phyloP scores from a whole-genome alignment of 2,329 filamentous ascomycete genomes.

The Orbilia javanica region DNA sequence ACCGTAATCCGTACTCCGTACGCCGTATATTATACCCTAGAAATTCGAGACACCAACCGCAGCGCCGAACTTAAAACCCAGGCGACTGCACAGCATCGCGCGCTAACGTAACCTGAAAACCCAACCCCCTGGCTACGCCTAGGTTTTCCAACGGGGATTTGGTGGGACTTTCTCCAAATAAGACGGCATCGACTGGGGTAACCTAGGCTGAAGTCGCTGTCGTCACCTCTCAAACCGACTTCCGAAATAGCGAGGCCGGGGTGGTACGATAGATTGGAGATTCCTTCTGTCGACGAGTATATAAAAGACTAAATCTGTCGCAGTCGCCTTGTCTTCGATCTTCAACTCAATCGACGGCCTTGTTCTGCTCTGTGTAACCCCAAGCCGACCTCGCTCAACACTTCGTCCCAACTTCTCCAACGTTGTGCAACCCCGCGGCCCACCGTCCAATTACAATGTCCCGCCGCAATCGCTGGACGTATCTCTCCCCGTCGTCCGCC shows the following conservation, averaged over 20 bases:
- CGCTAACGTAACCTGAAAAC: constrained; percentile 1
- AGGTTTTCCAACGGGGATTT: constrained; percentile 14
- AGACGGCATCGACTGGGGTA: background rate
- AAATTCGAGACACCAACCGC: background rate
- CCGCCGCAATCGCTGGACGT: constrained; percentile 38
- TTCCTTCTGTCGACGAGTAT: background rate
- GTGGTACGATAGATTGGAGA: background rate
- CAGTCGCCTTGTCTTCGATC: background rate
- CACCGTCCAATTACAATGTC: constrained; percentile 16
- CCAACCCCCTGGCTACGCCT: background rate
- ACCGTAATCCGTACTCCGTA: background rate
- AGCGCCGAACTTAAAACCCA: background rate
- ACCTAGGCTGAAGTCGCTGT: constrained; percentile 7
- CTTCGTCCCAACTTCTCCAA: background rate
- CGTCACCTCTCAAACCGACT: constrained; percentile 17
- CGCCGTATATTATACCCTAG: background rate
- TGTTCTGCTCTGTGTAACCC: background rate
- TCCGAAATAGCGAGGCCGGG: background rate
- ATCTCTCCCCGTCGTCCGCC: constrained; percentile 37
- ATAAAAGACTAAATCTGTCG: background rate
- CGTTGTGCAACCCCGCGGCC: background rate
- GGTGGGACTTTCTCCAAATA: background rate
- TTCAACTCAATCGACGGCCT: background rate
- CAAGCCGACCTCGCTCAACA: constrained; percentile 11
- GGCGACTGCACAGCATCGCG: background rate